These are phyloP conservation scores for Phoma sp. DNA, from an alignment of 2,329 filamentous ascomycete species.

Conservation along the genomic window DNA sequence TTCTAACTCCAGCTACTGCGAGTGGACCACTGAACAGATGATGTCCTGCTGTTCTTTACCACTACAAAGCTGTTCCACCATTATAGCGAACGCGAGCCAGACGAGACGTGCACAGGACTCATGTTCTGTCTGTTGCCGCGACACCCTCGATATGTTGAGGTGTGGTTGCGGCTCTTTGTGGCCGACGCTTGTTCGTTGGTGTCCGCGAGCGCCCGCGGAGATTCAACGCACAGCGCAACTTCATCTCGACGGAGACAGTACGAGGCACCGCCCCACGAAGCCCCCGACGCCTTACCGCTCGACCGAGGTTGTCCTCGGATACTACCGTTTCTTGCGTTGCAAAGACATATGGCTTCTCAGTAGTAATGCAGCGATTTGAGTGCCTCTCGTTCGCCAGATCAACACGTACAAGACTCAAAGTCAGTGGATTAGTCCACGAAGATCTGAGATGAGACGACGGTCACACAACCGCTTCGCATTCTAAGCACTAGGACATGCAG, in stretches of 20 bases:
- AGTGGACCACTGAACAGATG: too few species aligned
- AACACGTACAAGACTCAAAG: too few species aligned
- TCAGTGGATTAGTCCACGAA: neutral
- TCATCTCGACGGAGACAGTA: slow-evolving; percentile 1
- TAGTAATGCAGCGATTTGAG: neutral
- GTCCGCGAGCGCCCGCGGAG: slow-evolving; percentile 23
- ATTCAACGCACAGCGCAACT: slow-evolving; percentile 9
- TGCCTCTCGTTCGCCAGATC: neutral
- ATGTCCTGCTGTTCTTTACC: neutral
- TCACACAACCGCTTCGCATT: slow-evolving; percentile 7
- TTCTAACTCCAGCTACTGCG: too few species aligned
- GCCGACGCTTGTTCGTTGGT: slow-evolving; percentile 2
- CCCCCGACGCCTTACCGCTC: slow-evolving; percentile 19
- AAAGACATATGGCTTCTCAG: neutral
- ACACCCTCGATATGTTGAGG: neutral
- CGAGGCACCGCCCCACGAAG: neutral
- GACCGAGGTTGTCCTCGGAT: neutral
- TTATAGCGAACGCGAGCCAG: too few species aligned
- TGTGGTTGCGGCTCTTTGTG: neutral
- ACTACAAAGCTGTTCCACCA: neutral
- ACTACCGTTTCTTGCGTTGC: too few species aligned
- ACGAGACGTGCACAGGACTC: neutral
- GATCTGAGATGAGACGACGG: slow-evolving; percentile 2
- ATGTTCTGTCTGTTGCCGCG: neutral
- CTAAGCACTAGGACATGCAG: slow-evolving; percentile 5